Evolutionary conservation across 169 alveolate species (phyloP).

Genomic region (Neospora caninum): DNA sequence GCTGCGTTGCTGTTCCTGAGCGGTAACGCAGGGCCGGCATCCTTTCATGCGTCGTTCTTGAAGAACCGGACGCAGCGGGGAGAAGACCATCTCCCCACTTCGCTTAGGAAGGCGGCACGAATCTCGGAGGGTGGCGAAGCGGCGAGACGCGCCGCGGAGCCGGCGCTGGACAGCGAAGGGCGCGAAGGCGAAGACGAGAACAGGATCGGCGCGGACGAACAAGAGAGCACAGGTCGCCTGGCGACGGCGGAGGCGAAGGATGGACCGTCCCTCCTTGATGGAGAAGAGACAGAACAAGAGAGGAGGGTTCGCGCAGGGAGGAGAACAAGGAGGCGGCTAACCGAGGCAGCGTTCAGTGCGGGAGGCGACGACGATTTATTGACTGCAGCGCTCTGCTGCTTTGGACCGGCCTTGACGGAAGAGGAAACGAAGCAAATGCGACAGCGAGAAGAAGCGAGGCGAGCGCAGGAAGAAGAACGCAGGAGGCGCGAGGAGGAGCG

Average conservation of each 20-base stretch:
- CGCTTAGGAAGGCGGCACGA: no score
- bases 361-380: background rate
- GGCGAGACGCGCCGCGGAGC: no score
- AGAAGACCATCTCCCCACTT: background rate
- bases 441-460: background rate
- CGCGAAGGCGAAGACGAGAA: background rate
- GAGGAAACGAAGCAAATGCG: conserved; percentile 30
- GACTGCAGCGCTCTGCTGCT: background rate
- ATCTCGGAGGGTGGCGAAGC: no score
- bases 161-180: no score
- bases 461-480: background rate
- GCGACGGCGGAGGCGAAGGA: no score
- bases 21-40: background rate
- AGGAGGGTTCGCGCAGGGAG: background rate
- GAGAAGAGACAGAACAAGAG: background rate
- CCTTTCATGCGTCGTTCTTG: background rate
- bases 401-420: background rate
- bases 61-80: background rate
- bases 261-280: background rate
- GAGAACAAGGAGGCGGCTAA: background rate
- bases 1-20: background rate
- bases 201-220: background rate
- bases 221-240: no score
- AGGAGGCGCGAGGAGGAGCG: background rate
- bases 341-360: no score